Percentiles rank a stretch among this genome's conserved stretches.
phyloP scores from a whole-genome alignment of 148 eudicot species.

The Nepenthes mirabilis region DNA sequence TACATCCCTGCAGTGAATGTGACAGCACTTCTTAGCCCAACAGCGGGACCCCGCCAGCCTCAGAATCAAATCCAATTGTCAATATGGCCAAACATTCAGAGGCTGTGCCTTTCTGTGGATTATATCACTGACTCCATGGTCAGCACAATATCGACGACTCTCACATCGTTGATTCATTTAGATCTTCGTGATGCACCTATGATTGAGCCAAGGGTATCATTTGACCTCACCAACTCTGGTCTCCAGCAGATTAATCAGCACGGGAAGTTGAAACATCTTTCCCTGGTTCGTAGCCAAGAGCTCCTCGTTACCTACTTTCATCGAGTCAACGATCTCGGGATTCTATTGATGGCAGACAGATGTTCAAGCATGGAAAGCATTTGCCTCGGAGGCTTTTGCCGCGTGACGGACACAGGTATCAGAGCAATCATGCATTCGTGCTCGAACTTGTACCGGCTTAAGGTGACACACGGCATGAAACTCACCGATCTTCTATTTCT shows the following conservation, averaged over 20 bases:
- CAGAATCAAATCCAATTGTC: conserved; percentile 21
- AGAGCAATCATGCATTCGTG: conserved; percentile 79
- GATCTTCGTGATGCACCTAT: conserved; percentile 96
- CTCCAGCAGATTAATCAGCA: conserved; percentile 72
- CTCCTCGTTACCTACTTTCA: conserved; percentile 54
- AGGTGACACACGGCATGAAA: conserved; percentile 61
- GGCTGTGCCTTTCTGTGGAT: conserved; percentile 78
- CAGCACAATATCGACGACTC: conserved; percentile 50
- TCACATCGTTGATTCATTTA: conserved; percentile 53
- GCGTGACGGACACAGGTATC: conserved; percentile 84
- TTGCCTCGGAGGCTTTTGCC: conserved; percentile 88
- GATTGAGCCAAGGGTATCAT: conserved; percentile 62
- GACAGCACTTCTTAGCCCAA: conserved; percentile 67
- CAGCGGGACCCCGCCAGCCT: conserved; percentile 35
- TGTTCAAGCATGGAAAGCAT: conserved; percentile 83
- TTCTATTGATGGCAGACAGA: conserved; percentile 85
- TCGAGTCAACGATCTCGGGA: conserved; percentile 83
- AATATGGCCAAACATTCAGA: conserved; percentile 54
- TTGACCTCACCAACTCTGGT: conserved; percentile 82
- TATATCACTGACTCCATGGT: conserved; percentile 88
- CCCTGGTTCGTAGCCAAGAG: conserved; percentile 82
- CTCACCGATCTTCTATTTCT: conserved; percentile 86
- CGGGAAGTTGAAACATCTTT: conserved; percentile 81
- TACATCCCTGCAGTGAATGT: conserved; percentile 75
- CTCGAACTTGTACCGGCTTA: conserved; percentile 55